A percentile compares a stretch with the other conserved stretches of the same genome.
Conservation (phyloP, 176 grass and related monocot species). For the Bolboschoenus planiculmis region DNA sequence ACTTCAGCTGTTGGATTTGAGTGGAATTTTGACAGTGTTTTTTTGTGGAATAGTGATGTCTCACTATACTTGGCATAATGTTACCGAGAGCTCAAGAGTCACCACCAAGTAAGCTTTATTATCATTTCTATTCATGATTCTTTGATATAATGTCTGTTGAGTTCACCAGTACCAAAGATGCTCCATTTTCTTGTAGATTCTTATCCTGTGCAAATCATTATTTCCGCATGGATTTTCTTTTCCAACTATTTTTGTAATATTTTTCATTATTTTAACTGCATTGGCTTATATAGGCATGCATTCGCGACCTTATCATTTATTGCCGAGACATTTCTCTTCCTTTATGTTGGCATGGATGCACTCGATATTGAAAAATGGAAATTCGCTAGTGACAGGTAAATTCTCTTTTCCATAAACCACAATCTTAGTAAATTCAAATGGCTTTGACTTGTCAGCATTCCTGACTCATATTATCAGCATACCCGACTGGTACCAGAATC, state of each 20-base stretch:
- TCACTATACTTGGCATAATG: constrained; percentile 99
- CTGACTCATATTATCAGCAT: not conserved
- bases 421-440: not conserved
- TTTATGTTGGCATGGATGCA: constrained; percentile 98
- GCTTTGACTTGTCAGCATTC: constrained; percentile 9
- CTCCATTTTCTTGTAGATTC: not conserved
- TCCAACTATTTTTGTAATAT: not conserved
- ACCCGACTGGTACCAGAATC: not conserved
- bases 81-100: constrained; percentile 97
- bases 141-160: not conserved
- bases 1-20: constrained; percentile 77
- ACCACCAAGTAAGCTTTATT: constrained; percentile 78
- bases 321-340: constrained; percentile 85
- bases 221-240: not conserved
- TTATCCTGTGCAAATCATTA: not conserved
- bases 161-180: not conserved
- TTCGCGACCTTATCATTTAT: constrained; percentile 99
- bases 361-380: constrained; percentile 97
- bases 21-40: constrained; percentile 96
- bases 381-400: constrained; percentile 72
- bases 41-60: constrained; percentile 99
- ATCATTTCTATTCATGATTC: not conserved
- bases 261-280: not conserved
- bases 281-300: constrained; percentile 47
- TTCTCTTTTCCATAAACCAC: not conserved